A percentile compares a stretch with the other conserved stretches of the same genome.
These are phyloP conservation scores for Botrytis cinerea DNA, from an alignment of 2,329 filamentous ascomycete genomes.

Conservation along the genomic window DNA sequence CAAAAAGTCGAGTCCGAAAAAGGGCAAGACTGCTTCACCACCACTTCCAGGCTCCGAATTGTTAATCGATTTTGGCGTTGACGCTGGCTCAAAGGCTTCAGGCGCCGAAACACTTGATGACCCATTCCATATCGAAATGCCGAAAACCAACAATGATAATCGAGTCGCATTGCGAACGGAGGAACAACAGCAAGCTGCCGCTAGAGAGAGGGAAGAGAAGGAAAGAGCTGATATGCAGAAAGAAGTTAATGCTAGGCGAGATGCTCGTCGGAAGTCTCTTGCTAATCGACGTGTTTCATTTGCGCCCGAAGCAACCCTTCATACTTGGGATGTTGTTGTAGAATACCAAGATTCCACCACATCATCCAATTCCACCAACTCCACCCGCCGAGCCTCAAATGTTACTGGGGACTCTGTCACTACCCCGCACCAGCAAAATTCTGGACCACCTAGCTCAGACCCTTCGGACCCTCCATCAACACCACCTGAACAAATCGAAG, in stretches of 20 bases:
- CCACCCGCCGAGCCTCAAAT: slow-evolving; percentile 71
- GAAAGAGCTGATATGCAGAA: slow-evolving; percentile 61
- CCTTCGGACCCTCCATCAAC: slow-evolving; percentile 62
- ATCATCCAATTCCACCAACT: slow-evolving; percentile 70
- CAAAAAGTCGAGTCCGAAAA: slow-evolving; percentile 38
- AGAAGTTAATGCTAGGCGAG: slow-evolving; percentile 69
- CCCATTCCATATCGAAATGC: slow-evolving; percentile 50
- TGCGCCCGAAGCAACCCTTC: slow-evolving; percentile 92
- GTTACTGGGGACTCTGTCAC: slow-evolving; percentile 33
- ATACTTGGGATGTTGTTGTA: slow-evolving; percentile 88
- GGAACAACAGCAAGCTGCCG: slow-evolving; percentile 69
- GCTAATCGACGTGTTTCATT: slow-evolving; percentile 95
- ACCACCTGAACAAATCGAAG: slow-evolving; percentile 61
- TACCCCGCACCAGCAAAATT: slow-evolving; percentile 32
- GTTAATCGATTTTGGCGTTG: slow-evolving; percentile 38
- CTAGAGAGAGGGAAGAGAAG: slow-evolving; percentile 67
- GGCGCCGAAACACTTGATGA: slow-evolving; percentile 49
- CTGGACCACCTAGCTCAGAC: slow-evolving; percentile 47
- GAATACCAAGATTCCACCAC: slow-evolving; percentile 89
- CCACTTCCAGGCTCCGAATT: slow-evolving; percentile 29
- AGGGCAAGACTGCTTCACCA: slow-evolving; percentile 34
- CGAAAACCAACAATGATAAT: slow-evolving; percentile 41
- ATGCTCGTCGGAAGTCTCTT: slow-evolving; percentile 87
- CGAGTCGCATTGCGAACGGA: slow-evolving; percentile 68
- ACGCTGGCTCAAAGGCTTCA: slow-evolving; percentile 31